Evolutionary conservation across 352 stramenopile genomes (phyloP).

Genomic region (Hyaloperonospora brassicae): DNA sequence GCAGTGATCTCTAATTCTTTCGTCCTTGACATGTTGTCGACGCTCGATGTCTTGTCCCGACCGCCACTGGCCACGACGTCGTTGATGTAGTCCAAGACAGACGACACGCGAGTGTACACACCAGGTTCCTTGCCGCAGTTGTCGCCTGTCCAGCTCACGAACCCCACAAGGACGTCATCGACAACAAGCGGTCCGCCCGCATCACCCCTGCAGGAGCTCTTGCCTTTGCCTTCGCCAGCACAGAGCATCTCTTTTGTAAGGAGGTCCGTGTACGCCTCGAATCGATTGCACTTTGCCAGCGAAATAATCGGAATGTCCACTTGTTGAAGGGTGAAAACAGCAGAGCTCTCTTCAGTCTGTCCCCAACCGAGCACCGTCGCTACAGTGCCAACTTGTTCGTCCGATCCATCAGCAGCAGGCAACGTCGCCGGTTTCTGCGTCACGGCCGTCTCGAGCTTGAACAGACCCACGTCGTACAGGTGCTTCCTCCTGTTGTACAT

Average conservation of each 20-base stretch:
- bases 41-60: not conserved
- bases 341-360: constrained; percentile 31
- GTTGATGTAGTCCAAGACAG: constrained; percentile 2
- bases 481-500: constrained; percentile 26
- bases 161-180: constrained; percentile 37
- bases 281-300: constrained; percentile 38
- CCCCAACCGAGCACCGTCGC: constrained; percentile 53
- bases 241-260: constrained; percentile 59
- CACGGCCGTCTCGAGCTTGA: constrained; percentile 41
- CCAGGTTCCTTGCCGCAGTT: constrained; percentile 39
- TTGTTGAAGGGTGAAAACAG: constrained; percentile 36
- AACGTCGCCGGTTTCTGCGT: constrained; percentile 29
- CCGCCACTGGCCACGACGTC: not conserved
- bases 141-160: constrained; percentile 48
- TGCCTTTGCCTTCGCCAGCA: constrained; percentile 36
- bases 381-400: constrained; percentile 41
- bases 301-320: constrained; percentile 48
- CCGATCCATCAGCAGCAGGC: constrained; percentile 33
- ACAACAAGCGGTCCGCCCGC: constrained; percentile 48
- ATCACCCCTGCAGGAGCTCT: constrained; percentile 55
- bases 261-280: constrained; percentile 32
- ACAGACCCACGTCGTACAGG: constrained; percentile 37
- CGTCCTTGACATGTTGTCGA: too few species aligned
- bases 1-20: too few species aligned
- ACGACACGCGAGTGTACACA: constrained; percentile 49